phyloP scores from a whole-genome alignment of 2,329 filamentous ascomycete species.

The Colletotrichum cordylinicola region DNA sequence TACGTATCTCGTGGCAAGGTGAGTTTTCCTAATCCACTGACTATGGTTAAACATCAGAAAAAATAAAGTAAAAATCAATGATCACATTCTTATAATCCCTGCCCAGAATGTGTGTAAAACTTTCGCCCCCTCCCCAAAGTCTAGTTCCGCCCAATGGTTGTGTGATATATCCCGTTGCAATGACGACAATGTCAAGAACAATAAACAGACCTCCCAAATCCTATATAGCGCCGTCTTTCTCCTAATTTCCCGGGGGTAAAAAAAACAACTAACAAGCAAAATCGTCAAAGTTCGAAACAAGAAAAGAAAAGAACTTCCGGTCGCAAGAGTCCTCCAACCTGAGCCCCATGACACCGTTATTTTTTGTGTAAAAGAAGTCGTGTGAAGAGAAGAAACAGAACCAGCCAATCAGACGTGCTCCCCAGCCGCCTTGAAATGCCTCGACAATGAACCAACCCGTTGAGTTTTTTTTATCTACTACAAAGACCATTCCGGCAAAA shows the following conservation, averaged over 20 bases:
- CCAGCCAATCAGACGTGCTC: neutral
- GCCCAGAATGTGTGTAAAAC: constrained; percentile 13
- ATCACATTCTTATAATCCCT: constrained; percentile 14
- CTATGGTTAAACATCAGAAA: constrained; percentile 9
- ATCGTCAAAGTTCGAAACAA: neutral
- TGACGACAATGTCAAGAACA: neutral
- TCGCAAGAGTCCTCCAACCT: neutral
- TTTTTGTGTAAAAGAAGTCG: neutral
- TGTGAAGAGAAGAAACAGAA: neutral
- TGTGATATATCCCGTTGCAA: neutral
- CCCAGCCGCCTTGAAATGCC: constrained; percentile 10
- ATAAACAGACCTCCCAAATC: neutral
- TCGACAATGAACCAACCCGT: neutral
- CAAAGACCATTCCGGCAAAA: constrained; percentile 2
- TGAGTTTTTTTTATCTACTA: constrained; percentile 15
- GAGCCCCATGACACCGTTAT: constrained; percentile 1
- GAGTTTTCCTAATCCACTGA: neutral
- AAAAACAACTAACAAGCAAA: neutral
- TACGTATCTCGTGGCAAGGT: neutral
- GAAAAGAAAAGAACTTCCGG: neutral
- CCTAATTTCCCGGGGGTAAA: neutral
- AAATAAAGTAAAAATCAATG: neutral
- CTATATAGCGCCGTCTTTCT: constrained; percentile 19
- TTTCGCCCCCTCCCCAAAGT: neutral
- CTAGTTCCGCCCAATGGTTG: constrained; percentile 13